phyloP scores from a whole-genome alignment of 352 stramenopile species.

The Peronospora tabacina region DNA sequence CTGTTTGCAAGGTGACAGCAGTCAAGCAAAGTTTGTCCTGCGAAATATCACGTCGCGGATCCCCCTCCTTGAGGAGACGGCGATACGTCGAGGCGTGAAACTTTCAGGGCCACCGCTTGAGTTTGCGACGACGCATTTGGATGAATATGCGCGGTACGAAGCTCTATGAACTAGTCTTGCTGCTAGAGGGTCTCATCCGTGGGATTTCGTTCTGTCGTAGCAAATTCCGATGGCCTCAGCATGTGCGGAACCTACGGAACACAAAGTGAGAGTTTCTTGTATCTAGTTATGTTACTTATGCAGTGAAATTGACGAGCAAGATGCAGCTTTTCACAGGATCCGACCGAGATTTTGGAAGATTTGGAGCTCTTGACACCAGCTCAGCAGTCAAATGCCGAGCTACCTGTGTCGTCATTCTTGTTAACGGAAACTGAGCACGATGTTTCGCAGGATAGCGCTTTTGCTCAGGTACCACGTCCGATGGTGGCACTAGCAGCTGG shows the following conservation, averaged over 20 bases:
- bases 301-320: constrained; percentile 6
- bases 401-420: not conserved
- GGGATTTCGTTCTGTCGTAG: constrained; percentile 16
- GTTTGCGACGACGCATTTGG: constrained; percentile 32
- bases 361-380: constrained; percentile 28
- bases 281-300: constrained; percentile 12
- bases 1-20: constrained; percentile 10
- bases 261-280: constrained; percentile 30
- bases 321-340: constrained; percentile 43
- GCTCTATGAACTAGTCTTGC: not conserved
- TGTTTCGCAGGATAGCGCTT: constrained; percentile 20
- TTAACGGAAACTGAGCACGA: not conserved
- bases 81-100: constrained; percentile 26
- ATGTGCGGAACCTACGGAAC: constrained; percentile 50
- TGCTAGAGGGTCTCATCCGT: not conserved
- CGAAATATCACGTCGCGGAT: constrained; percentile 27
- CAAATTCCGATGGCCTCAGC: constrained; percentile 74
- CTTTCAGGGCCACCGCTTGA: constrained; percentile 41
- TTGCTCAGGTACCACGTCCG: constrained; percentile 35
- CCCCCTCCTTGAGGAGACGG: constrained; percentile 25
- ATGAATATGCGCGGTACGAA: constrained; percentile 37
- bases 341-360: constrained; percentile 40
- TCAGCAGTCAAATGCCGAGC: not conserved
- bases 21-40: constrained; percentile 24
- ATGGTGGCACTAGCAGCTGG: constrained; percentile 32